A percentile compares a stretch with the other conserved stretches of the same genome.
phyloP scores from a whole-genome alignment of 768 basidiomycete genomes.

The Phylloporus arenicola region DNA sequence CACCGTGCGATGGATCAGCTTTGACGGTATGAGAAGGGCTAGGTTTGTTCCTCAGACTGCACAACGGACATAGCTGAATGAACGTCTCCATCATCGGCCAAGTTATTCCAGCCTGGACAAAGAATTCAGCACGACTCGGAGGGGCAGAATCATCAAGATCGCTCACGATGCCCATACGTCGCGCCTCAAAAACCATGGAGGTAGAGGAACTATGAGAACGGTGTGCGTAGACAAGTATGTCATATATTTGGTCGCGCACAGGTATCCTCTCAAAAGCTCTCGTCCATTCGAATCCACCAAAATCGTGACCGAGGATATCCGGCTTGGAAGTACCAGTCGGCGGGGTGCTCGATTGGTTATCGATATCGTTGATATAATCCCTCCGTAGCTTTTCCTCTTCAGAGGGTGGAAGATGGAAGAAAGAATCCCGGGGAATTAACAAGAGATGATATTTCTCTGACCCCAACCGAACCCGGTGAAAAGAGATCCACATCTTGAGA shows the following conservation, averaged over 20 bases:
- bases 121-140: conserved; percentile 4
- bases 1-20: conserved; percentile 11
- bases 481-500: conserved; percentile 47
- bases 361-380: conserved; percentile 40
- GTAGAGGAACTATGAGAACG: conserved; percentile 50
- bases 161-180: conserved; percentile 57
- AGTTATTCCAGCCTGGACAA: conserved; percentile 54
- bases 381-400: conserved; percentile 47
- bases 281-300: conserved; percentile 29
- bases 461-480: conserved; percentile 58
- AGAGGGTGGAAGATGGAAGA: conserved; percentile 44
- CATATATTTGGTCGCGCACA: conserved; percentile 62
- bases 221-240: conserved; percentile 63
- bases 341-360: conserved; percentile 14
- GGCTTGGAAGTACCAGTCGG: conserved; percentile 15
- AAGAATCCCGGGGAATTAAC: conserved; percentile 54
- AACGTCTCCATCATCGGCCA: conserved; percentile 75
- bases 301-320: conserved; percentile 16
- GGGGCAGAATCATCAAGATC: background rate
- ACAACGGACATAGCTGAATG: conserved; percentile 53
- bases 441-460: conserved; percentile 55
- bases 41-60: conserved; percentile 40
- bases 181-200: conserved; percentile 51
- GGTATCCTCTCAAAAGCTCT: conserved; percentile 57
- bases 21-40: conserved; percentile 18